phyloP scores from a whole-genome alignment of 768 basidiomycete species.

The Infundibulicybe gibba region DNA sequence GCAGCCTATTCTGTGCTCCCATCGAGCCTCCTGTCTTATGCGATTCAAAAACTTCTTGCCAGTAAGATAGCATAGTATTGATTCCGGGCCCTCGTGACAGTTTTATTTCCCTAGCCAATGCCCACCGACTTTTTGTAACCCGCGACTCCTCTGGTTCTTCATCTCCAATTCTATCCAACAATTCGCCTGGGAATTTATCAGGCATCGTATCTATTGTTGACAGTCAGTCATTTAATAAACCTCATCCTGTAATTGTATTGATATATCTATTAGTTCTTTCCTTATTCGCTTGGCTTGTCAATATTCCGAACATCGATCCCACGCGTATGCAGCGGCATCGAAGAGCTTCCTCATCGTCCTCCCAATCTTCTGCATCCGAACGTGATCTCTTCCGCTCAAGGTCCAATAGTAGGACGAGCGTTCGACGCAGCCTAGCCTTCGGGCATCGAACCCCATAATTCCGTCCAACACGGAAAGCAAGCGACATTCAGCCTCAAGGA shows the following conservation, averaged over 20 bases:
- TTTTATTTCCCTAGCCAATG: constrained; percentile 47
- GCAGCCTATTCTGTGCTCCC: constrained; percentile 75
- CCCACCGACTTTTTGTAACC: constrained; percentile 78
- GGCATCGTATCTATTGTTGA: constrained; percentile 85
- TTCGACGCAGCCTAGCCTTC: constrained; percentile 27
- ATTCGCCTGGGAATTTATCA: constrained; percentile 45
- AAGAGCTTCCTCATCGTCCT: constrained; percentile 71
- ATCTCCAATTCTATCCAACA: constrained; percentile 44
- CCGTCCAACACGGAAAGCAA: constrained; percentile 18
- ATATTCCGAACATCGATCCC: constrained; percentile 73
- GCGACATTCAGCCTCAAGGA: constrained; percentile 14
- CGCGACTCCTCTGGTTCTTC: constrained; percentile 50
- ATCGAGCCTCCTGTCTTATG: constrained; percentile 59
- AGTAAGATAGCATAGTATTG: constrained; percentile 45
- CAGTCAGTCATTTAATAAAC: constrained; percentile 39
- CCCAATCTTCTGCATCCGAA: constrained; percentile 45
- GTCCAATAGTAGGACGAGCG: constrained; percentile 36
- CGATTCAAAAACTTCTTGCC: constrained; percentile 78
- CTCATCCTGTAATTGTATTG: neutral
- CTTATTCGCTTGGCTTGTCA: constrained; percentile 71
- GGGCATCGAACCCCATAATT: constrained; percentile 24
- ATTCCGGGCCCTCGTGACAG: neutral
- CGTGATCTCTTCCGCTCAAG: constrained; percentile 34
- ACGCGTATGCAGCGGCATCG: constrained; percentile 77
- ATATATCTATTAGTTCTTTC: constrained; percentile 55